Evolutionary conservation across 352 stramenopile species (phyloP), one percentile per base, ranked within the genome.

Genomic region (Phytophthora melonis): DNA sequence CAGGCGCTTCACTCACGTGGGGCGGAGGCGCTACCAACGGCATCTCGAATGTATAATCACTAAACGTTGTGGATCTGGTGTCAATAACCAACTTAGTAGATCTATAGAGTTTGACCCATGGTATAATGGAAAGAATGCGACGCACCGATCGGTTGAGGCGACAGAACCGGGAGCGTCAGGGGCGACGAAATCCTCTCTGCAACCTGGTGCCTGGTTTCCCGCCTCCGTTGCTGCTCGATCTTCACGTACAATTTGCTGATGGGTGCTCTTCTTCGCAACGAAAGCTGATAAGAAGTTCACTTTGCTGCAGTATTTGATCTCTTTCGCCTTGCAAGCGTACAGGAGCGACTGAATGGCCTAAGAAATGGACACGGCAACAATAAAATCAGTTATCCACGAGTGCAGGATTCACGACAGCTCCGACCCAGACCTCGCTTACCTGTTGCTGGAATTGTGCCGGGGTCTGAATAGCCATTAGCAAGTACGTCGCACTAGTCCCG

Each of bases 301-400:
- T 25, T 54, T 47, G 50, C 66, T 72, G 32, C 34, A 60, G 25
- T 67, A 86, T 50, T 79, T 83, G 47, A 95, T 91, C 19, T 94
- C 87, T 62, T 93, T 94, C 13, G 87, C 86, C 49, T 92, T 93
- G 77, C 86, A 94, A 2, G 86, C 88, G 61, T 93, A 95, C 73
- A 95, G 59, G 10, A 95, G 69, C 13, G 86, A 88, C 45, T 93
- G 87, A 45, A 95, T 93, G 5, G 87, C 88, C 86, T 94, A 70
- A 16, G 34, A 41, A 41, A 47, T 32, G 18, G 58, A 6, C 30
- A 27, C n/a, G n/a, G 36, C 9, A 66, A 34, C 27, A 75, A 63
- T 8, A 43, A 7, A 23, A 8, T 32, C 10, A 30, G 5, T 62
- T 30, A 63, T 55, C 3, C 41, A 30, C 21, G 21, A 19, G 3